These are phyloP conservation scores for Fusarium siculi DNA, from an alignment of 2,329 filamentous ascomycete species.

Conservation along the genomic window DNA sequence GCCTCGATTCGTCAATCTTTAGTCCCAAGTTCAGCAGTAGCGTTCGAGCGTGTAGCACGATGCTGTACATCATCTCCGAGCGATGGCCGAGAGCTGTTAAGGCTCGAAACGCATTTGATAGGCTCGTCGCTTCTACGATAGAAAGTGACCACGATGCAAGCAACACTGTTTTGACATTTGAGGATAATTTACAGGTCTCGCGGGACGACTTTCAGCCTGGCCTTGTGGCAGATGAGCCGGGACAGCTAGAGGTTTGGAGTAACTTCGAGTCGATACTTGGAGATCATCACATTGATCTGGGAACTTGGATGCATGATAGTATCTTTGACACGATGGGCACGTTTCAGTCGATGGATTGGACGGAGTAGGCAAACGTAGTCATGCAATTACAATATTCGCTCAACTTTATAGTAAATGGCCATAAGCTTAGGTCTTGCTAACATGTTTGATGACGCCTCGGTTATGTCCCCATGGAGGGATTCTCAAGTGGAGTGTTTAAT, in stretches of 20 bases:
- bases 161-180: fast-evolving
- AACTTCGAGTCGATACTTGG: neutral
- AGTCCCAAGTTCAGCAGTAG: conserved; percentile 1
- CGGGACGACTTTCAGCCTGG: neutral
- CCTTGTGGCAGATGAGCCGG: fast-evolving
- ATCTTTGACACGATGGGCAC: neutral
- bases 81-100: neutral
- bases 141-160: neutral
- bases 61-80: neutral
- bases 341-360: neutral
- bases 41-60: neutral
- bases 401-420: neutral
- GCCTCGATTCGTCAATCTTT: neutral
- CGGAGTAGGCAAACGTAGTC: neutral
- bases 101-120: neutral
- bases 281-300: neutral
- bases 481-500: neutral
- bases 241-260: neutral
- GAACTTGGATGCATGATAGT: conserved; percentile 7
- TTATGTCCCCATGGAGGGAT: no score
- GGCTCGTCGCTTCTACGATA: conserved; percentile 1
- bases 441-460: no score
- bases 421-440: neutral
- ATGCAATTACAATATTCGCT: no score
- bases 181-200: neutral